A percentile compares a stretch with the other conserved stretches of the same genome.
Evolutionary conservation across 1,139 yeast species (phyloP).

Genomic region (Candida sp.): DNA sequence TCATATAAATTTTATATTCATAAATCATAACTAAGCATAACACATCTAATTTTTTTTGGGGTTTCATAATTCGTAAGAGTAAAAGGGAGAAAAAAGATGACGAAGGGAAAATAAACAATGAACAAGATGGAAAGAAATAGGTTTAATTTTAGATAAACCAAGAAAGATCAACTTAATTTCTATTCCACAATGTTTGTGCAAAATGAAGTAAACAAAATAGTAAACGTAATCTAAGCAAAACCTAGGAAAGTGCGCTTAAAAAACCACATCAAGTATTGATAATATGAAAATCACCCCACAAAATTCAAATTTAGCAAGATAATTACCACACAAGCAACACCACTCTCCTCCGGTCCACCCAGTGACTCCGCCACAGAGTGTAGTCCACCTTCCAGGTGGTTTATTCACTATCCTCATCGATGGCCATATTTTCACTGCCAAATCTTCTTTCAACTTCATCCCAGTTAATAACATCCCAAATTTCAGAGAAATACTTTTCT

Average conservation of each 20-base stretch:
- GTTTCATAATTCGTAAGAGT: not conserved
- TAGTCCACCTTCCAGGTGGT: not conserved
- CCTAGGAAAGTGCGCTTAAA: too few species aligned
- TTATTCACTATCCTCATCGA: not conserved
- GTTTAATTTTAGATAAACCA: not conserved
- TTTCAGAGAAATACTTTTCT: slow-evolving; percentile 45
- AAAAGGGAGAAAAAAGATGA: not conserved
- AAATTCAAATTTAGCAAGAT: too few species aligned
- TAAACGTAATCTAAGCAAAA: too few species aligned
- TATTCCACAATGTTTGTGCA: too few species aligned
- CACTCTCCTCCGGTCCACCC: too few species aligned
- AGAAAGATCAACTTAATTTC: too few species aligned
- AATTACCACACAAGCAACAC: too few species aligned
- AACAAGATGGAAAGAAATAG: not conserved
- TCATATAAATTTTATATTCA: not conserved
- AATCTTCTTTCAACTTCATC: slow-evolving; percentile 41
- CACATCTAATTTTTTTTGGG: not conserved
- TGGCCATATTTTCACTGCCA: not conserved
- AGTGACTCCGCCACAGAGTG: too few species aligned
- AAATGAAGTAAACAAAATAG: not conserved
- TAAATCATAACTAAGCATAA: not conserved
- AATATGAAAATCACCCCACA: too few species aligned
- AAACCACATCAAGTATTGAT: too few species aligned
- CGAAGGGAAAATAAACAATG: not conserved
- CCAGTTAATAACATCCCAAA: slow-evolving; percentile 50